Evolutionary conservation across 2,329 filamentous ascomycete genomes (phyloP), one percentile per base, ranked within the genome.

Genomic region (Stylonectria norvegica): DNA sequence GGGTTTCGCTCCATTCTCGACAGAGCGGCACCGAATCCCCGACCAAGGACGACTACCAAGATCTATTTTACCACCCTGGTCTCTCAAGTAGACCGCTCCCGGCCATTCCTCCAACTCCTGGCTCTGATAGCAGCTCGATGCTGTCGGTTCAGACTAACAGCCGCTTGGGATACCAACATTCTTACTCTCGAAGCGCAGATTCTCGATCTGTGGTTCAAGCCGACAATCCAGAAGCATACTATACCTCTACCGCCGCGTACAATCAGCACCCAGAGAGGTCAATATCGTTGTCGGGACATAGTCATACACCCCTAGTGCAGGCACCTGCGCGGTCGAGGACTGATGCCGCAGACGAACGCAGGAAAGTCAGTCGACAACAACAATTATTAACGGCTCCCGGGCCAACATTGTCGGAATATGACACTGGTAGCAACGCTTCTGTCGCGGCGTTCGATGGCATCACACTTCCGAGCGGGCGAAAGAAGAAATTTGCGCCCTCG

Each of bases 41-140:
- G 1, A 66, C 70, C 23, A 79, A 79, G 49, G 82, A 86, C 30
- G 88, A 89, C 40, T 87, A 89, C 47, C 86, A 86, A 14, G 93
- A 95, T 55, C 82, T 97, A 59, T 95, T 95, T 61, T 98, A 94
- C 62, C 89, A 97, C 56, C 90, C 90, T 14, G 88, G 88, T 27
- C 80, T 89, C 59, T 69, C 78, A 48, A 71, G 55, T 72, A 81
- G 69, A 66, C 89, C 66, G 64, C 84, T 71, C 58, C 86, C 69
- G 51, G 78, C 78, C 6, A 67, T 83, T 2, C 80, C 79, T 4
- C 71, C 78, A 29, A 14, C 73, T 7, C 71, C 78, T 32, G 78
- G 73, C 6, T 82, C 81, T 2, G 87, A 88, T 43, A 73, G 69
- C 51, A 76, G 72, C 56, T 73, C 72, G 1, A 59, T 77, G 59